Base-by-base conservation (phyloP, 1,284 basidiomycete genomes). In the Apiotrichum brassicae region DNA sequence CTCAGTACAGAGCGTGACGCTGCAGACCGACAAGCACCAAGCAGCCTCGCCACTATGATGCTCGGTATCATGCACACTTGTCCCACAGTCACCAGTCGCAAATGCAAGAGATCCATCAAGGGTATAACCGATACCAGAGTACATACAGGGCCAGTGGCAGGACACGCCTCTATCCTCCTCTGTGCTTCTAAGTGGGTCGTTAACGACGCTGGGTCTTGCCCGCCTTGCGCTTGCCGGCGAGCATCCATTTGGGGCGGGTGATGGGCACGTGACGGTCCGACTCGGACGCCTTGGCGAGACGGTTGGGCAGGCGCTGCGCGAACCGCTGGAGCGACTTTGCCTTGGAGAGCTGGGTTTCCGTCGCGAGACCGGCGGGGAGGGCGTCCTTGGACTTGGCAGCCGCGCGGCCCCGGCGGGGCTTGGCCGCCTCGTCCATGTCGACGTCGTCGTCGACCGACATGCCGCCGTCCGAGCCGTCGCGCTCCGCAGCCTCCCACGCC, bases 221-320 rank as follows among this genome's bases (percentile, higher is more conserved):
- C 40, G 75, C 82, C 73, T 89, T 89, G 62, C 90, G 82, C 75
- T 94, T 93, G 36, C 91, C 91, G 49, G 89, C 76, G 70, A 86
- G 89, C 64, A 94, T 66, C 67, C 66, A 71, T 53, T 74, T 74
- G 24, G 76, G 76, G 54, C 71, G 68, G 20, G 73, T 75, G 50
- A 67, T 66, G 20, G 62, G 57, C 11, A 68, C 61, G 57, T 69
- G 71, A 46, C 89, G 83, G 76, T 97, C 92, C 49, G 81, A 78
- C 77, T 97, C 92, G 57, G 87, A 87, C 37, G 90, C 91, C 68
- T 85, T 88, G 23, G 90, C 92, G 37, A 84, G 78, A 77, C 83
- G 82, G 70, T 93, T 92, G 54, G 88, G 85, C 55, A 80, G 81
- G 60, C 92, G 79, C 71, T 93, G 88, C 14, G 84, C 84, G 53